These are phyloP conservation scores for Termitomyces sp. DNA, from an alignment of 768 basidiomycete species.

Conservation along the genomic window DNA sequence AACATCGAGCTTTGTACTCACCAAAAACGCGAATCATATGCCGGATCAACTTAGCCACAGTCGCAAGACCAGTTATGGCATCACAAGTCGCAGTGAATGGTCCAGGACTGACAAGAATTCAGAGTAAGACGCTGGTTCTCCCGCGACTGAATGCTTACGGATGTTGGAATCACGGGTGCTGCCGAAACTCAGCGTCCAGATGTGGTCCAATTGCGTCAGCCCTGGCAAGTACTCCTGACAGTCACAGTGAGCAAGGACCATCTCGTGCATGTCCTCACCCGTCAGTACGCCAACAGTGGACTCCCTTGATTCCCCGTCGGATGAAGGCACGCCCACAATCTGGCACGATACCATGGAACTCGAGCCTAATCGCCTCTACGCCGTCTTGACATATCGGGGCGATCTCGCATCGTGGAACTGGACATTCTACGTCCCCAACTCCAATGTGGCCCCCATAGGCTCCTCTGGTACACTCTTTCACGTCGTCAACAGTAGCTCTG, in stretches of 20 bases:
- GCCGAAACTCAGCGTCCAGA: background rate
- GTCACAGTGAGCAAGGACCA: background rate
- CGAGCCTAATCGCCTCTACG: constrained; percentile 35
- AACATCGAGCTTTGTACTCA: background rate
- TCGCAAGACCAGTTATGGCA: background rate
- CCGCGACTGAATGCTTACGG: background rate
- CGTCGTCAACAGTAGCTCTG: constrained; percentile 28
- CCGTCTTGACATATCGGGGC: constrained; percentile 38
- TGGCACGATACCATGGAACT: constrained; percentile 19
- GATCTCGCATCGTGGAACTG: constrained; percentile 46
- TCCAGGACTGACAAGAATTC: background rate
- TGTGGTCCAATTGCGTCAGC: background rate
- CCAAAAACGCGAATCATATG: background rate
- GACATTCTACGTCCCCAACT: constrained; percentile 42
- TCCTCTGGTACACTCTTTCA: constrained; percentile 39
- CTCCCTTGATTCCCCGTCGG: background rate
- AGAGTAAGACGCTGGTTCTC: background rate
- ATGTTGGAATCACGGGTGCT: background rate
- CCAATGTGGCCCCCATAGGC: constrained; percentile 32
- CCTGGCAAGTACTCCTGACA: background rate
- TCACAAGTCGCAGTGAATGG: background rate
- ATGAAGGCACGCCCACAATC: background rate
- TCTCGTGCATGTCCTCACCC: background rate
- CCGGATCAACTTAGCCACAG: background rate
- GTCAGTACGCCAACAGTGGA: constrained; percentile 1